Evolutionary conservation across 2,329 filamentous ascomycete genomes (phyloP).

Genomic region (Sporothrix luriei): DNA sequence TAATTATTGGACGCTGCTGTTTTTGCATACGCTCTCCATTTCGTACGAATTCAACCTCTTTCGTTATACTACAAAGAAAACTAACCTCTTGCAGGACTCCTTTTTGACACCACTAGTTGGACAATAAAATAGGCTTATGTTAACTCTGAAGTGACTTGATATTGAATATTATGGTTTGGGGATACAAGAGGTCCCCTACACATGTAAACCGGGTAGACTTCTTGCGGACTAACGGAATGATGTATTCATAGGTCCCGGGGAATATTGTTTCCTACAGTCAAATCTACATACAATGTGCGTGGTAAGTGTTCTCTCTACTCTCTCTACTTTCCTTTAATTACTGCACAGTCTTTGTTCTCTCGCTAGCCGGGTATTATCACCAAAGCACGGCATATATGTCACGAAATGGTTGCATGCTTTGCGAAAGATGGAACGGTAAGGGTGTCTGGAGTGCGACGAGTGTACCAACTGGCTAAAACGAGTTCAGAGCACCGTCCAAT

Average conservation of each 20-base stretch:
- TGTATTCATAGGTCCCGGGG: neutral
- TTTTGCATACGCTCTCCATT: neutral
- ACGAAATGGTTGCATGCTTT: neutral
- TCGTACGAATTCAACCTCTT: too few relatives aligned
- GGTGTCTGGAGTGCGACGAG: neutral
- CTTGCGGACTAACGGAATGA: slow-evolving; percentile 25
- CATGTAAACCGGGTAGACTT: slow-evolving; percentile 19
- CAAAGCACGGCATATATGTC: neutral
- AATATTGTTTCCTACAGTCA: neutral
- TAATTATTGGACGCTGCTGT: neutral
- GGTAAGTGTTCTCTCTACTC: too few relatives aligned
- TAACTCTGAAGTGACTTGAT: too few relatives aligned
- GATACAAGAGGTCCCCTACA: neutral
- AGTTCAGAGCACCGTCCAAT: too few relatives aligned
- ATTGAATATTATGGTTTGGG: too few relatives aligned
- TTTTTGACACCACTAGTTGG: too few relatives aligned
- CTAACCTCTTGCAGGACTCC: too few relatives aligned
- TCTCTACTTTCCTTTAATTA: neutral
- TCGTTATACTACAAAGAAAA: too few relatives aligned
- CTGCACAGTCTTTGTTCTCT: neutral
- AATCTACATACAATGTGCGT: too few relatives aligned
- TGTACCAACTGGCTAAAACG: too few relatives aligned
- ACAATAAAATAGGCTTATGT: too few relatives aligned
- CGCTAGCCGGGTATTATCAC: neutral
- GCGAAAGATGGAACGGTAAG: neutral